Evolutionary conservation across 129 eudicot species (phyloP).

Genomic region (Apium graveolens): DNA sequence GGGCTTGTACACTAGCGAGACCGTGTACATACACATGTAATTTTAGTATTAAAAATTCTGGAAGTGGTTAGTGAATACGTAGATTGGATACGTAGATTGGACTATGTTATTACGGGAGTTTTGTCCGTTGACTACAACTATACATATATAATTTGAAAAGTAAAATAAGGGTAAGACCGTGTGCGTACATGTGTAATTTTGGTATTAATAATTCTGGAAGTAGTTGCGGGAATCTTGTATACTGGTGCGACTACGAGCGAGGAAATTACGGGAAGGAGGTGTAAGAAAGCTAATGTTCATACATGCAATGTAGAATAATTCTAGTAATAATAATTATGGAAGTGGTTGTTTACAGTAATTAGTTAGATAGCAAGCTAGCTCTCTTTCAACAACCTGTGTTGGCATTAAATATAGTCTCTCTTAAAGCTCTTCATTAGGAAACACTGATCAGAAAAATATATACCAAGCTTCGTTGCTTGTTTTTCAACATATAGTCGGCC

Average conservation of each 20-base stretch:
- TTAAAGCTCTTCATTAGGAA: conserved; percentile 3
- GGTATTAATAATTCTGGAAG: not conserved
- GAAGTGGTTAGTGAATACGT: too few species aligned
- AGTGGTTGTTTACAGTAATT: conserved; percentile 11
- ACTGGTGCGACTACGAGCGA: not conserved
- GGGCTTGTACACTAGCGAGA: too few species aligned
- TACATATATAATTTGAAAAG: not conserved
- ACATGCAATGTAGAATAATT: not conserved
- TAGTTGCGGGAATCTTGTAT: not conserved
- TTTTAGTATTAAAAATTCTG: too few species aligned
- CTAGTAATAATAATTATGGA: not conserved
- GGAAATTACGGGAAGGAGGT: not conserved
- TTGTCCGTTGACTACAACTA: too few species aligned
- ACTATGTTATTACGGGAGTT: too few species aligned
- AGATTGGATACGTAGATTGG: too few species aligned
- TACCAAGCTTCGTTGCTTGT: not conserved
- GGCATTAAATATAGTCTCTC: conserved; percentile 22
- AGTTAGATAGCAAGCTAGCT: not conserved
- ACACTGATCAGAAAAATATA: conserved; percentile 6
- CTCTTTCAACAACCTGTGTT: conserved; percentile 33
- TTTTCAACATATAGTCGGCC: conserved; percentile 24
- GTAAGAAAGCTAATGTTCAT: not conserved
- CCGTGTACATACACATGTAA: too few species aligned
- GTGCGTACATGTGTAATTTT: not conserved
- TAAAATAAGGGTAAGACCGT: not conserved